Evolutionary conservation across 257 asterid genomes (phyloP), one percentile per base, ranked within the genome.

Genomic region (Petunia axillaris): DNA sequence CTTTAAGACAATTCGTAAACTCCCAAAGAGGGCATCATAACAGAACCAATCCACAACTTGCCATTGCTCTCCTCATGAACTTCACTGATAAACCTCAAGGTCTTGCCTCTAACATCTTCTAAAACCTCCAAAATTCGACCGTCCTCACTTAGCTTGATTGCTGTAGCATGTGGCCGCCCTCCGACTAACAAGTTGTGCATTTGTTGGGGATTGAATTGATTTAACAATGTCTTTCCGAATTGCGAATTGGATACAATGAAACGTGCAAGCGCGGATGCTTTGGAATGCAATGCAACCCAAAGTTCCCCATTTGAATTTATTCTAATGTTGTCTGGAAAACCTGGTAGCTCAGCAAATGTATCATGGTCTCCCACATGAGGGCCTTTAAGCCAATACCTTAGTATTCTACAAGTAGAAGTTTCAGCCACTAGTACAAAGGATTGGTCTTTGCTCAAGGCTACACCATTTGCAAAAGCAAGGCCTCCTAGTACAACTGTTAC

Each of bases 231-330:
- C 2, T 81, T 82, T 3, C 96, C 96, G 0, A 89, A 65, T 89
- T 83, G 85, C 0, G 88, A 81, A 46, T 88, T 79, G 1, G 90
- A 82, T 50, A 77, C 54, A 1, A 79, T 66, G 79, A 83, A 76
- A 81, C 83, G 86, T 4, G 91, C 57, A 11, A 89, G 35, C 5
- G 71, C 15, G 38, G 85, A 90, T 1, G 71, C 44, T 82, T 91
- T 92, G 0, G 91, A 76, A 76, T 92, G 94, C 82, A 92, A 78
- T 6, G 90, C 95, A 2, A 93, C 95, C 97, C 97, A 91, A 77
- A 87, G 91, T 4, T 90, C 92, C 4, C 96, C 93, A n/a, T 83
- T 87, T 1, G 87, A 66, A 70, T 88, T 91, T 67, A 87, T 84
- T 81, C 94, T 89, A 36, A 92, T 80, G 79, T 93, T 91, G 92